These are phyloP conservation scores for Schizophyllum amplum DNA, from an alignment of 1,284 basidiomycete genomes.

Conservation along the genomic window DNA sequence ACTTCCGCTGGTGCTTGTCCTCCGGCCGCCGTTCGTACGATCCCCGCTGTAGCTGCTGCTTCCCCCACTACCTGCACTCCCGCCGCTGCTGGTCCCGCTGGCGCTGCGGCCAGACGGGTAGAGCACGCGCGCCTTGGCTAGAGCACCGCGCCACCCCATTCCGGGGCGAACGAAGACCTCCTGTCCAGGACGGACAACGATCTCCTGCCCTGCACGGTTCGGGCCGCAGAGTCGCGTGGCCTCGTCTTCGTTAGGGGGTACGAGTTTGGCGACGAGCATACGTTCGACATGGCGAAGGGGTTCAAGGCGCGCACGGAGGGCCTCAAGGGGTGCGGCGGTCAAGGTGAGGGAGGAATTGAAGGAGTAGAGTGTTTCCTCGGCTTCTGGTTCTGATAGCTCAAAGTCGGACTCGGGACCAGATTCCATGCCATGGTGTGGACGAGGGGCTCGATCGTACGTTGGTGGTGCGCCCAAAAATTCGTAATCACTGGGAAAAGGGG, in stretches of 20 bases:
- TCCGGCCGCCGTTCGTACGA: slow-evolving; percentile 4
- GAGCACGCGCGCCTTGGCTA: slow-evolving; percentile 31
- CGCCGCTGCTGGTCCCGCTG: slow-evolving; percentile 3
- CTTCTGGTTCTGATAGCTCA: slow-evolving; percentile 17
- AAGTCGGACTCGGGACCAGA: slow-evolving; percentile 23
- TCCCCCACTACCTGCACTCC: not conserved
- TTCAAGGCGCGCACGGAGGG: slow-evolving; percentile 46
- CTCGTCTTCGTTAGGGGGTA: slow-evolving; percentile 65
- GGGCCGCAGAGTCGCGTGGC: slow-evolving; percentile 34
- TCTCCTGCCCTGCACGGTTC: slow-evolving; percentile 12
- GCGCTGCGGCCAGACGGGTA: slow-evolving; percentile 15
- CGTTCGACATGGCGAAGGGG: slow-evolving; percentile 62
- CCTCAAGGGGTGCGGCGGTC: slow-evolving; percentile 34
- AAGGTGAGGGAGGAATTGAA: slow-evolving; percentile 24
- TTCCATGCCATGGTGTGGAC: slow-evolving; percentile 8
- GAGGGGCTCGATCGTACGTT: not conserved
- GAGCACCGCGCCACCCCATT: slow-evolving; percentile 53
- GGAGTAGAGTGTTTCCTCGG: slow-evolving; percentile 10
- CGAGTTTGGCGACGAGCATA: slow-evolving; percentile 63
- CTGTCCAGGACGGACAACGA: slow-evolving; percentile 24
- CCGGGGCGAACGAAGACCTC: slow-evolving; percentile 65
- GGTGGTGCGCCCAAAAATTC: slow-evolving; percentile 9
- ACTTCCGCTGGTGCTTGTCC: slow-evolving; percentile 11
- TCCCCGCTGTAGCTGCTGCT: not conserved
- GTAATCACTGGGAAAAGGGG: slow-evolving; percentile 10